Conservation (phyloP, 345 rosid species). For the Pistacia vera region DNA sequence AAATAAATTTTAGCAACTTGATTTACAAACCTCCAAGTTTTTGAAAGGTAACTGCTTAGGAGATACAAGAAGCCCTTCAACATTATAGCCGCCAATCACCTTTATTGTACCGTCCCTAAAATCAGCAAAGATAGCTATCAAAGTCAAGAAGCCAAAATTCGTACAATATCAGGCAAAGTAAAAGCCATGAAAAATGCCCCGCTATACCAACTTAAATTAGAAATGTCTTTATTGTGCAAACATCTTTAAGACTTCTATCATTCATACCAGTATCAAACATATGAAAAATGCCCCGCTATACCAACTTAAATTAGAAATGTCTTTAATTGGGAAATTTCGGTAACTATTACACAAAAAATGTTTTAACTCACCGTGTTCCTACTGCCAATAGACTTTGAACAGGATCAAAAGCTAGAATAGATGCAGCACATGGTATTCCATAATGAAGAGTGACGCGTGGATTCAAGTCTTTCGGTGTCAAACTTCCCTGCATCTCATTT, state of each 20-base stretch:
- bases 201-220: too few species aligned
- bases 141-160: background rate
- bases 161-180: background rate
- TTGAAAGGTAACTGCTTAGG: slow-evolving; percentile 73
- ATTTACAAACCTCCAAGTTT: slow-evolving; percentile 61
- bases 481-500: slow-evolving; percentile 31
- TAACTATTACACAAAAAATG: background rate
- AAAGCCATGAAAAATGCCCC: too few species aligned
- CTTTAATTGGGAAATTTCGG: background rate
- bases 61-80: slow-evolving; percentile 79
- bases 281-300: background rate
- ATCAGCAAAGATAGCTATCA: background rate
- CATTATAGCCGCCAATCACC: slow-evolving; percentile 76
- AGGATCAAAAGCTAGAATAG: slow-evolving; percentile 78
- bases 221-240: background rate
- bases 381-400: slow-evolving; percentile 78
- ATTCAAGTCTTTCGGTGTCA: slow-evolving; percentile 47
- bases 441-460: slow-evolving; percentile 60
- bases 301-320: background rate
- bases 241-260: background rate
- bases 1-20: background rate
- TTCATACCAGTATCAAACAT: background rate
- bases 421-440: slow-evolving; percentile 83
- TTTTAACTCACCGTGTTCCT: slow-evolving; percentile 69
- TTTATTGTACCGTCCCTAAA: slow-evolving; percentile 89